phyloP scores from a whole-genome alignment of 208 protist species.

The Leishmania turanica region DNA sequence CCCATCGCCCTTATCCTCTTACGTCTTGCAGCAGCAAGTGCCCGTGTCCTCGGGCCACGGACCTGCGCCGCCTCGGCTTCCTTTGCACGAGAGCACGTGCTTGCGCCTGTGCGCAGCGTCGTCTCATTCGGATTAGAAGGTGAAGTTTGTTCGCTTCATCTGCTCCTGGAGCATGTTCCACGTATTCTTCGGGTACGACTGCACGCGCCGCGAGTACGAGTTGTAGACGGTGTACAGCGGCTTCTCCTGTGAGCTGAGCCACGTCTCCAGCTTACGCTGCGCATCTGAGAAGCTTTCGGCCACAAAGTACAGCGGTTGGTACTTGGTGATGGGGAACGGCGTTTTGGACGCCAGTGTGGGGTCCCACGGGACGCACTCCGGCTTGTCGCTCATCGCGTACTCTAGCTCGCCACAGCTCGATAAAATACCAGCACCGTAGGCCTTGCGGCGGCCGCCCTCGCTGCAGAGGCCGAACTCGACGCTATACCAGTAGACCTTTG shows the following conservation, averaged over 20 bases:
- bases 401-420: conserved; percentile 94
- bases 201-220: conserved; percentile 85
- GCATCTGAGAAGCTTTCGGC: conserved; percentile 91
- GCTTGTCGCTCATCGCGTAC: conserved; percentile 47
- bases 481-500: conserved; percentile 96
- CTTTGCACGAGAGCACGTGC: background rate
- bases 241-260: conserved; percentile 70
- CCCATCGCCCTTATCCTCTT: background rate
- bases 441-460: conserved; percentile 83
- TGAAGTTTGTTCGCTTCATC: conserved; percentile 43
- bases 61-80: background rate
- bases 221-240: conserved; percentile 93
- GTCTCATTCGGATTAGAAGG: conserved; percentile 12
- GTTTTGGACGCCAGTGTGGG: conserved; percentile 52
- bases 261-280: conserved; percentile 86
- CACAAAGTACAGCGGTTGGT: conserved; percentile 96
- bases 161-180: conserved; percentile 66
- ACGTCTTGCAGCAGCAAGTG: background rate
- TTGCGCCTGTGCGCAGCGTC: background rate
- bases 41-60: background rate
- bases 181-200: conserved; percentile 78
- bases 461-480: conserved; percentile 97
- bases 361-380: conserved; percentile 70
- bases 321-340: conserved; percentile 94
- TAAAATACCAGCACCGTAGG: conserved; percentile 96